A percentile compares a stretch with the other conserved stretches of the same genome.
phyloP scores from a whole-genome alignment of 1,139 yeast species.

The Candida freyschussii region DNA sequence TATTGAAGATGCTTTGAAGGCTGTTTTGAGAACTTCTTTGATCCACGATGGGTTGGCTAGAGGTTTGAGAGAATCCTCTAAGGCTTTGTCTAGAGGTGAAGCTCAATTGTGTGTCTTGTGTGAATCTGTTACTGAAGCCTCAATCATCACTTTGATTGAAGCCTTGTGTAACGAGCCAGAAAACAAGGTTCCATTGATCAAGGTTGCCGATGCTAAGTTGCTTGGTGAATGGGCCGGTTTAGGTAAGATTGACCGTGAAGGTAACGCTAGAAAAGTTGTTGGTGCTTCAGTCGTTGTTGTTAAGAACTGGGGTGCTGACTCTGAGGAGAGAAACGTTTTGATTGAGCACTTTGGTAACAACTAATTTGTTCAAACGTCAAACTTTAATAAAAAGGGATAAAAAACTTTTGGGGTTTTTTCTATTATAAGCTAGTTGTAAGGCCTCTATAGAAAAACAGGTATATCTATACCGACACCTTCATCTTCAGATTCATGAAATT shows the following conservation, averaged over 20 bases:
- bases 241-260: slow-evolving; percentile 99
- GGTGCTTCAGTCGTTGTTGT: slow-evolving; percentile 99
- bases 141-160: slow-evolving; percentile 96
- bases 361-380: slow-evolving; percentile 21
- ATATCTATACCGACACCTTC: slow-evolving; percentile 23
- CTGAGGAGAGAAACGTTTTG: slow-evolving; percentile 96
- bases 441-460: slow-evolving; percentile 27
- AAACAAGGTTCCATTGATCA: slow-evolving; percentile 95
- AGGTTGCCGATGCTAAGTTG: slow-evolving; percentile 99
- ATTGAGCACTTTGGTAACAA: slow-evolving; percentile 95
- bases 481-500: slow-evolving; percentile 3
- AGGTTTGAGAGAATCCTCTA: slow-evolving; percentile 99
- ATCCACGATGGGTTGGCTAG: slow-evolving; percentile 99
- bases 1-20: slow-evolving; percentile 97
- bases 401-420: too few species aligned
- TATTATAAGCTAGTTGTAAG: too few species aligned
- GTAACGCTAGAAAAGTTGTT: slow-evolving; percentile 99
- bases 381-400: not conserved
- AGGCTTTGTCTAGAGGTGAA: slow-evolving; percentile 96
- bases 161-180: slow-evolving; percentile 98
- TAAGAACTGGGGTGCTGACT: slow-evolving; percentile 99
- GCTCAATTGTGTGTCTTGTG: slow-evolving; percentile 97
- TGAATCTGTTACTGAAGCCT: slow-evolving; percentile 97
- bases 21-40: slow-evolving; percentile 96
- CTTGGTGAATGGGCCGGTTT: slow-evolving; percentile 99